Conservation (phyloP, 2,329 filamentous ascomycete species). For the Colletotrichum theobromicola region DNA sequence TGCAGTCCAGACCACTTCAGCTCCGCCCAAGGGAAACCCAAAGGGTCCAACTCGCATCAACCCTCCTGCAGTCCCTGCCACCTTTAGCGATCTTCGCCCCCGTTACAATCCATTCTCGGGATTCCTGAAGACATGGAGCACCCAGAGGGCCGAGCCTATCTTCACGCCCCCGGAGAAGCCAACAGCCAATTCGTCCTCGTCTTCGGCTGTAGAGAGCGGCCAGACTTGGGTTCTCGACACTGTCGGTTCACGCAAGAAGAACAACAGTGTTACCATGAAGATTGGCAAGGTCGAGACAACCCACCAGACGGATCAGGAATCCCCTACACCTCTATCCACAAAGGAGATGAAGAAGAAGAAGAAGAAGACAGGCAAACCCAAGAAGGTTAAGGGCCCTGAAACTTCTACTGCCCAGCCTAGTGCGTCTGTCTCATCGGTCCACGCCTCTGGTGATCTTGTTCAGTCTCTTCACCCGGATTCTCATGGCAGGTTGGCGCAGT, state of each 20-base stretch:
- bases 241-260: background rate
- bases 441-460: background rate
- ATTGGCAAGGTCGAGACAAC: constrained; percentile 5
- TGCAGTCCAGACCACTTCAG: background rate
- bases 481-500: background rate
- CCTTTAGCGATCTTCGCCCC: background rate
- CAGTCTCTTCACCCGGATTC: background rate
- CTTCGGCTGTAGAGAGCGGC: background rate
- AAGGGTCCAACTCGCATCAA: background rate
- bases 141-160: background rate
- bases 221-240: background rate
- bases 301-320: background rate
- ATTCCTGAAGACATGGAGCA: background rate
- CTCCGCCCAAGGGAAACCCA: background rate
- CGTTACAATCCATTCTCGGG: background rate
- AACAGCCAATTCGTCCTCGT: background rate
- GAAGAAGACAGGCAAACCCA: background rate
- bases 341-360: background rate
- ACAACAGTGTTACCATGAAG: background rate
- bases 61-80: background rate
- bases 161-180: background rate
- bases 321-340: background rate
- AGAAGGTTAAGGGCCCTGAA: background rate
- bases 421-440: background rate
- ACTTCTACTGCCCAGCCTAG: background rate